Percentiles rank a stretch among this genome's conserved stretches.
Evolutionary conservation across 768 basidiomycete genomes (phyloP).

Genomic region (Chalciporus pseudorubinellus): DNA sequence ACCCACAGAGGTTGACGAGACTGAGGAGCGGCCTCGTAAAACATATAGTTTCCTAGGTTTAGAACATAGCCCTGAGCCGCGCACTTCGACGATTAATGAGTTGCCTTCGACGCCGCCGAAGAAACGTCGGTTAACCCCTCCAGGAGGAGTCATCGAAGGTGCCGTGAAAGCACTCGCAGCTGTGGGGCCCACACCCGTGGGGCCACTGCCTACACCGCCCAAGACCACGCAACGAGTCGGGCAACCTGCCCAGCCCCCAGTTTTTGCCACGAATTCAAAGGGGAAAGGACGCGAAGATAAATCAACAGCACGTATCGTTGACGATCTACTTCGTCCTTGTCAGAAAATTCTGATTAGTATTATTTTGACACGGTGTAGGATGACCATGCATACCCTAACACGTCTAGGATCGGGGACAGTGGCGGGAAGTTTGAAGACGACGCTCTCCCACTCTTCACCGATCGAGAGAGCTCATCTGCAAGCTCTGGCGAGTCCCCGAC

Average conservation of each 20-base stretch:
- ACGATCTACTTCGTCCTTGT: neutral
- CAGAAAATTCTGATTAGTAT: neutral
- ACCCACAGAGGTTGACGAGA: slow-evolving; percentile 26
- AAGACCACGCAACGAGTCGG: slow-evolving; percentile 17
- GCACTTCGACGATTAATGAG: slow-evolving; percentile 1
- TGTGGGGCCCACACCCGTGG: neutral
- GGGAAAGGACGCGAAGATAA: slow-evolving; percentile 26
- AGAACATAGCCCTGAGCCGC: slow-evolving; percentile 10
- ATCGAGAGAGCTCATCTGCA: slow-evolving; percentile 11
- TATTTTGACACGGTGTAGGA: neutral
- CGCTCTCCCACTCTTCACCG: slow-evolving; percentile 19
- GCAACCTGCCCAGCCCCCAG: neutral
- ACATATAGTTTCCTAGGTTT: slow-evolving; percentile 28
- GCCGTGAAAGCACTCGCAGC: neutral
- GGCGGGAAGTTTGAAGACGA: slow-evolving; percentile 6
- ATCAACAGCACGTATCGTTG: neutral
- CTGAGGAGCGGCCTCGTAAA: slow-evolving; percentile 8
- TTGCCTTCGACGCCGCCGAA: slow-evolving; percentile 25
- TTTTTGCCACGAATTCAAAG: slow-evolving; percentile 15
- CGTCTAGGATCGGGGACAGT: neutral
- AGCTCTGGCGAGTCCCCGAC: slow-evolving; percentile 22
- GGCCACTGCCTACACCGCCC: slow-evolving; percentile 26
- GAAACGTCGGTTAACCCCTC: slow-evolving; percentile 15
- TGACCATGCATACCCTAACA: neutral
- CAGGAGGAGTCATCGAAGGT: neutral